A percentile compares a stretch with the other conserved stretches of the same genome.
Conservation (phyloP, 1,284 basidiomycete genomes). For the Microbotryum lychnidis-dioicae region DNA sequence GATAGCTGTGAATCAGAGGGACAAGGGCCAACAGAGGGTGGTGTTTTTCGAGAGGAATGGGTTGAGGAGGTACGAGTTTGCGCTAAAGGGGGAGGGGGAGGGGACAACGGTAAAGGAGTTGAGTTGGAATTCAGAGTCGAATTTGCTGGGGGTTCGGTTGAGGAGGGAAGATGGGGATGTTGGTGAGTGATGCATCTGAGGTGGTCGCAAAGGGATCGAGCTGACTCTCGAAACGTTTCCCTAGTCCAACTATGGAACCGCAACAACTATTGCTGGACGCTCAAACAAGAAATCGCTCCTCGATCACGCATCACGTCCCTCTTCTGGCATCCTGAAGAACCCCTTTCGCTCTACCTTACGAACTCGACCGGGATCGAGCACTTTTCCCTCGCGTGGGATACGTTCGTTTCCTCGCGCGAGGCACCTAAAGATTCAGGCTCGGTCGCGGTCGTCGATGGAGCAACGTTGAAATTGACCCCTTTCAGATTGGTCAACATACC, state of each 20-base stretch:
- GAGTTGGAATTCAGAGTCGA: constrained; percentile 82
- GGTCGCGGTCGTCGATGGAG: constrained; percentile 87
- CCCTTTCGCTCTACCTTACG: constrained; percentile 60
- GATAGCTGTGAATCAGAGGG: constrained; percentile 69
- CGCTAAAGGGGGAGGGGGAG: constrained; percentile 48
- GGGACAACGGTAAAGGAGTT: constrained; percentile 66
- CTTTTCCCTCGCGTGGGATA: constrained; percentile 68
- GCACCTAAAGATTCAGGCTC: constrained; percentile 71
- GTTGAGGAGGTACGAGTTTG: constrained; percentile 81
- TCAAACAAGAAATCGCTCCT: constrained; percentile 75
- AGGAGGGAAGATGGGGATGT: constrained; percentile 56
- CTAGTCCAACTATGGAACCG: constrained; percentile 89
- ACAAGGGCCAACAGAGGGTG: constrained; percentile 57
- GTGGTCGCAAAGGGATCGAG: constrained; percentile 5
- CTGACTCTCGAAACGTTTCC: neutral
- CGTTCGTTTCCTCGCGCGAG: constrained; percentile 53
- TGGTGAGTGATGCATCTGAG: constrained; percentile 45
- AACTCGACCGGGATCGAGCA: constrained; percentile 53
- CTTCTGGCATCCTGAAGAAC: constrained; percentile 78
- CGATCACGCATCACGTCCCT: constrained; percentile 58
- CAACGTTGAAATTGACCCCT: constrained; percentile 72
- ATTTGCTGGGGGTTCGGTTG: constrained; percentile 76
- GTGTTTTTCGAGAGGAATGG: constrained; percentile 96
- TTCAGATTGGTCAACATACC: constrained; percentile 90
- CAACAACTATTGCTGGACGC: constrained; percentile 78